Percentiles rank a stretch among this genome's conserved stretches.
phyloP scores from a whole-genome alignment of 2,329 filamentous ascomycete species.

The Fusarium sp. region DNA sequence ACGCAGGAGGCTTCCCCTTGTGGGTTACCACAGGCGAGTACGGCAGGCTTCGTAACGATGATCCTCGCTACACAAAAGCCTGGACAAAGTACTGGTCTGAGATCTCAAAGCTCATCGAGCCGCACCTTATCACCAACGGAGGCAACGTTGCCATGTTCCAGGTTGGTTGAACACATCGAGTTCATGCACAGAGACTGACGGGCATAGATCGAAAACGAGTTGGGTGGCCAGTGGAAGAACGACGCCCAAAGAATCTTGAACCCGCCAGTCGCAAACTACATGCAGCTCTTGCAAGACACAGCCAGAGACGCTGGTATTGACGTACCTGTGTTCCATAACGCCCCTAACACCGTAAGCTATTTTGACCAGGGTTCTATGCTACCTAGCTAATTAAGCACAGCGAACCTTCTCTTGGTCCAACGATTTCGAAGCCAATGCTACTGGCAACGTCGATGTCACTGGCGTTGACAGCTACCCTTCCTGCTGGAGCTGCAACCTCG shows the following conservation, averaged over 20 bases:
- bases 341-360: slow-evolving; percentile 65
- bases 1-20: slow-evolving; percentile 69
- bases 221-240: slow-evolving; percentile 57
- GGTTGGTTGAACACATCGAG: not conserved
- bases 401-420: slow-evolving; percentile 64
- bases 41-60: slow-evolving; percentile 63
- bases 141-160: slow-evolving; percentile 66
- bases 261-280: slow-evolving; percentile 62
- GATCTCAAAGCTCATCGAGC: slow-evolving; percentile 61
- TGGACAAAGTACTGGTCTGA: slow-evolving; percentile 65
- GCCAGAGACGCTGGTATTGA: slow-evolving; percentile 67
- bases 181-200: not conserved
- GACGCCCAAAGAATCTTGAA: slow-evolving; percentile 59
- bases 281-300: slow-evolving; percentile 65
- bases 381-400: slow-evolving; percentile 39
- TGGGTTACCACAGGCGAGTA: slow-evolving; percentile 72
- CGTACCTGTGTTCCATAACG: slow-evolving; percentile 67
- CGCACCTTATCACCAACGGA: slow-evolving; percentile 66
- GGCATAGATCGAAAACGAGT: slow-evolving; percentile 64
- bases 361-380: rapidly evolving
- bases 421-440: slow-evolving; percentile 64
- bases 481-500: slow-evolving; percentile 73
- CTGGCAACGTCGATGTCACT: slow-evolving; percentile 66
- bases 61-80: slow-evolving; percentile 62
- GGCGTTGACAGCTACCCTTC: slow-evolving; percentile 64